Conservation (phyloP, 148 eudicot genomes). For the Agrostemma githago region DNA sequence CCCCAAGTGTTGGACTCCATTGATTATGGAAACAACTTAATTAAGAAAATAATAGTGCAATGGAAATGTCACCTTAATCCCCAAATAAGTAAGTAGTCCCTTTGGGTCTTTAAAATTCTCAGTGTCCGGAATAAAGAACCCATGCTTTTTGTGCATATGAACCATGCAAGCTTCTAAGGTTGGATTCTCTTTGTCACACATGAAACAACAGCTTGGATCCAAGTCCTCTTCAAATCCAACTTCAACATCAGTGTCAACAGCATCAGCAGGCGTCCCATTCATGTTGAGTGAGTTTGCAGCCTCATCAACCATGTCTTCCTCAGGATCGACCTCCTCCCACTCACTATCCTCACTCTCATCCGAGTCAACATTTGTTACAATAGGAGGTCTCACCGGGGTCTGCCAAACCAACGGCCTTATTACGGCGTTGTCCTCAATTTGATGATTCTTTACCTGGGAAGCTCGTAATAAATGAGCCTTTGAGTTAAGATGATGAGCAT, state of each 20-base stretch:
- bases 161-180: slow-evolving; percentile 77
- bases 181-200: slow-evolving; percentile 77
- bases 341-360: slow-evolving; percentile 86
- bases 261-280: slow-evolving; percentile 33
- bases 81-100: slow-evolving; percentile 87
- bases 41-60: neutral
- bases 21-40: neutral
- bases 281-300: slow-evolving; percentile 49
- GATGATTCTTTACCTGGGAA: slow-evolving; percentile 43
- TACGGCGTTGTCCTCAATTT: slow-evolving; percentile 45
- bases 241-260: slow-evolving; percentile 39
- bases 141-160: slow-evolving; percentile 97
- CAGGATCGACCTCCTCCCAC: slow-evolving; percentile 86
- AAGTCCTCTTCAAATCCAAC: slow-evolving; percentile 51
- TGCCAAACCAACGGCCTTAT: slow-evolving; percentile 73
- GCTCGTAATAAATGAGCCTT: slow-evolving; percentile 61
- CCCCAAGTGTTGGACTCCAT: neutral
- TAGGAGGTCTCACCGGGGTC: slow-evolving; percentile 39
- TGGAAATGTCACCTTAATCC: slow-evolving; percentile 78
- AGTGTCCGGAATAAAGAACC: slow-evolving; percentile 89
- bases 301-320: slow-evolving; percentile 57
- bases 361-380: slow-evolving; percentile 29
- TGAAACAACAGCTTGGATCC: slow-evolving; percentile 82
- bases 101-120: slow-evolving; percentile 89
- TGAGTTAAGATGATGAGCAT: slow-evolving; percentile 87